These are phyloP conservation scores for Mucor circinelloides DNA, from an alignment of 371 early-diverging fungal genomes.

Conservation along the genomic window DNA sequence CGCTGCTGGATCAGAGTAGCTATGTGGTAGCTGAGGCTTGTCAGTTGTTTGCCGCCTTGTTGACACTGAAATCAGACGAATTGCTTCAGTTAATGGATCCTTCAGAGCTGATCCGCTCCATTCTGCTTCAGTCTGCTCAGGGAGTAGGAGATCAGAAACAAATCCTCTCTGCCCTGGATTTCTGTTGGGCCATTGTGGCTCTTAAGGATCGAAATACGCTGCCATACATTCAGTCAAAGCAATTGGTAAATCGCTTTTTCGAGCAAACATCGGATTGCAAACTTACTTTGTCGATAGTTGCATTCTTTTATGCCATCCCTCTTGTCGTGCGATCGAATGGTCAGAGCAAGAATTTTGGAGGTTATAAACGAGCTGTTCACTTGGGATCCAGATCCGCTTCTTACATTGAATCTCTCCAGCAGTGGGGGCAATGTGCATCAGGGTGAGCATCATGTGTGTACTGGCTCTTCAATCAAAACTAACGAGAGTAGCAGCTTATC, in stretches of 20 bases:
- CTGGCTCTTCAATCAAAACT: background rate
- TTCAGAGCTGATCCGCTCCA: slow-evolving; percentile 14
- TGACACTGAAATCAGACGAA: background rate
- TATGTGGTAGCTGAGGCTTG: slow-evolving; percentile 37
- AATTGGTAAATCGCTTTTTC: slow-evolving; percentile 20
- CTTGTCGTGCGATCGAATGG: slow-evolving; percentile 18
- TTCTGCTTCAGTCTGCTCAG: slow-evolving; percentile 7
- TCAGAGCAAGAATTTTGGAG: slow-evolving; percentile 32
- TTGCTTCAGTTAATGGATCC: slow-evolving; percentile 26
- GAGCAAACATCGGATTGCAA: background rate
- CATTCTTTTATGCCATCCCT: slow-evolving; percentile 18
- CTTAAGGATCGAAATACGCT: slow-evolving; percentile 5
- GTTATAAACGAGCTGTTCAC: slow-evolving; percentile 32
- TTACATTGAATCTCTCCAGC: slow-evolving; percentile 5
- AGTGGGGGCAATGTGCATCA: background rate
- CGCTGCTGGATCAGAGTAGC: slow-evolving; percentile 34
- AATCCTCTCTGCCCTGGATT: slow-evolving; percentile 37
- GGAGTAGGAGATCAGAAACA: slow-evolving; percentile 9
- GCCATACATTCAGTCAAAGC: slow-evolving; percentile 24
- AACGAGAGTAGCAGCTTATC: background rate
- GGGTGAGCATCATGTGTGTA: background rate
- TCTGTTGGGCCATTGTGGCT: slow-evolving; percentile 38
- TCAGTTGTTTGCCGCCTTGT: slow-evolving; percentile 15
- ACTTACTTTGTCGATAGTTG: slow-evolving; percentile 4
- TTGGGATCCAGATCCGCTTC: slow-evolving; percentile 29